phyloP scores from a whole-genome alignment of 495 filamentous ascomycete species.

The Chaetomium tenue region DNA sequence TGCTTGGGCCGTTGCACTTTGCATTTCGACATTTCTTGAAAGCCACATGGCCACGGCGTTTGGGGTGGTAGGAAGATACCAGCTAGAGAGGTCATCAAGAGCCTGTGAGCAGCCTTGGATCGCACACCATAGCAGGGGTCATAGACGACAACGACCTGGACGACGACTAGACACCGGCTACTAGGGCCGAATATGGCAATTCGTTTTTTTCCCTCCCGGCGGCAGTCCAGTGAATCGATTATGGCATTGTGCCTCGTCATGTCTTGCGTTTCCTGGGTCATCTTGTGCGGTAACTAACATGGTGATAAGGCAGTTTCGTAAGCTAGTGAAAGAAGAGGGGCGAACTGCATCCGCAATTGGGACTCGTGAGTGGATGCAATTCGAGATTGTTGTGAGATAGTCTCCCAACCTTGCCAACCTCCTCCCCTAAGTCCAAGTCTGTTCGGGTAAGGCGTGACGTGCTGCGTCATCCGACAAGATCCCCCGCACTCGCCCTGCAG shows the following conservation, averaged over 20 bases:
- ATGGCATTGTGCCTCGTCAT: slow-evolving; percentile 1
- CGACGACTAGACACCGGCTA: neutral
- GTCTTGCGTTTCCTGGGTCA: neutral
- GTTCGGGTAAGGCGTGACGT: neutral
- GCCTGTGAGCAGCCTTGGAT: slow-evolving; percentile 15
- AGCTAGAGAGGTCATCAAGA: slow-evolving; percentile 19
- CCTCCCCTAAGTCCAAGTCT: neutral
- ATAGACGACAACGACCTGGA: slow-evolving; percentile 8
- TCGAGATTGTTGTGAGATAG: neutral
- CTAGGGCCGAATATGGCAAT: neutral
- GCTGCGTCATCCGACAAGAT: slow-evolving; percentile 8
- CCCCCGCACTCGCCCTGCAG: neutral
- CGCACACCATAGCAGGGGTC: slow-evolving; percentile 2
- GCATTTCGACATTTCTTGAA: slow-evolving; percentile 16
- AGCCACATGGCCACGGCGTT: slow-evolving; percentile 24
- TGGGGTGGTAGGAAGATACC: slow-evolving; percentile 23
- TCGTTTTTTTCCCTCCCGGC: neutral
- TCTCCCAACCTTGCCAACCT: neutral
- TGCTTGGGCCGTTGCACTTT: slow-evolving; percentile 2
- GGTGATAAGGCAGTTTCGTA: neutral
- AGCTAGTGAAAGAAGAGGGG: neutral
- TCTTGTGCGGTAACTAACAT: neutral
- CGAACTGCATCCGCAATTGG: slow-evolving; percentile 5
- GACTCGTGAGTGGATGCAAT: neutral
- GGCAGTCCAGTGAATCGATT: neutral